Base-by-base conservation (phyloP, 768 basidiomycete species). In the Collybia mongolica region DNA sequence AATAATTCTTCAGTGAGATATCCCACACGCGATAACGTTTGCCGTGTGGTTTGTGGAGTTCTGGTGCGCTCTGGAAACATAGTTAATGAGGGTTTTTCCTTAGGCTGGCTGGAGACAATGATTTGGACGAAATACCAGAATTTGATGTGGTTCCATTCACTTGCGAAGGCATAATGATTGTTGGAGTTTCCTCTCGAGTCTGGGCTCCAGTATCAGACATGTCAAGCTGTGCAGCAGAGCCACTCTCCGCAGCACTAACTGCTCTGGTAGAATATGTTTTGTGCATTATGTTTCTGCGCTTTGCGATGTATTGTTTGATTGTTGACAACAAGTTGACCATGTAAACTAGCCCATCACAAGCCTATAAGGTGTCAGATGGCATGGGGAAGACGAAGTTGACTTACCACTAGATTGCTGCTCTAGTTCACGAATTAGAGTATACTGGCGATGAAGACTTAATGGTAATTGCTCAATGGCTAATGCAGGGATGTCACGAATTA, bases 391-490 rank as follows among this genome's bases (percentile, higher is more conserved):
- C 62, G 67, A 38, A 19, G 39, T 51, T 8, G 22, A 56, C 73
- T 39, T 44, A 88, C 89, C 69, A 37, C 75, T 67, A 29, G 77
- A 73, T 62, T 88, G 83, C 48, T 82, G 73, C 56, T 93, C 91
- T 29, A 91, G 70, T 63, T 93, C 90, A 6, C 75, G 72, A 65
- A 91, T 77, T 24, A 93, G 71, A 24, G 77, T 74, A 59, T 83
- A 84, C 46, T 86, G 84, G 39, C 91, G 74, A 51, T 86, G 83
- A 18, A 93, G 64, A 22, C 86, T 83, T 47, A 90, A 68, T 0
- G 91, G 91, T 6, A 93, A 67, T 62, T 91, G 88, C 52, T 90
- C 88, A 45, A 92, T 75, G 42, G 84, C 90, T 93, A 26, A 44
- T 32, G 32, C 11, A 32, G 4, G 11, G 5, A 14, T 32, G 14